phyloP scores from a whole-genome alignment of 768 basidiomycete species.

The Termitomyces sp. region DNA sequence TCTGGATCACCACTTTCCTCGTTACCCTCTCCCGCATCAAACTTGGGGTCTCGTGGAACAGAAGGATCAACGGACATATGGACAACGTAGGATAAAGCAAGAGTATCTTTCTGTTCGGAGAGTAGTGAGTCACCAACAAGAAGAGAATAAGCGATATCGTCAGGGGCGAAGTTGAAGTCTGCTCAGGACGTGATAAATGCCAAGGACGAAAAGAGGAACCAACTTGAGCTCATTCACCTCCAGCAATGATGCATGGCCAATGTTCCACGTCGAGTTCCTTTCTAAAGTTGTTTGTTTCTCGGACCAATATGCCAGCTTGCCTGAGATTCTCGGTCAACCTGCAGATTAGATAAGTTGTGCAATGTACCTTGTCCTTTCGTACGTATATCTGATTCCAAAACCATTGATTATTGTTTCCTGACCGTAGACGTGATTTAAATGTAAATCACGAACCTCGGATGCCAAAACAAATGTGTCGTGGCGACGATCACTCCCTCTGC shows the following conservation, averaged over 20 bases:
- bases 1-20: conserved; percentile 60
- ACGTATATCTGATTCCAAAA: conserved; percentile 48
- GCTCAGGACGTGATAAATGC: not conserved
- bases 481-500: conserved; percentile 63
- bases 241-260: conserved; percentile 83
- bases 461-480: conserved; percentile 96
- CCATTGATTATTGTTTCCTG: not conserved
- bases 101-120: conserved; percentile 40
- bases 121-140: conserved; percentile 58
- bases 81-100: conserved; percentile 65
- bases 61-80: conserved; percentile 64
- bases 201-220: not conserved
- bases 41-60: conserved; percentile 24
- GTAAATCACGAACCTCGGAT: conserved; percentile 58
- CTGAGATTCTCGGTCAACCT: conserved; percentile 26
- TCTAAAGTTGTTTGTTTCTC: conserved; percentile 56
- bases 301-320: conserved; percentile 71
- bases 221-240: conserved; percentile 44
- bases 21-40: conserved; percentile 35
- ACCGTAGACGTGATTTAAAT: no score
- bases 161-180: conserved; percentile 92
- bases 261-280: conserved; percentile 30
- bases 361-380: conserved; percentile 71
- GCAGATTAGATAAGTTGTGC: not conserved
- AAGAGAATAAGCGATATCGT: conserved; percentile 78